Percentiles rank a stretch among this genome's conserved stretches.
Evolutionary conservation across 331 rosid genomes (phyloP).

Genomic region (Rhamnella rubrinervis): DNA sequence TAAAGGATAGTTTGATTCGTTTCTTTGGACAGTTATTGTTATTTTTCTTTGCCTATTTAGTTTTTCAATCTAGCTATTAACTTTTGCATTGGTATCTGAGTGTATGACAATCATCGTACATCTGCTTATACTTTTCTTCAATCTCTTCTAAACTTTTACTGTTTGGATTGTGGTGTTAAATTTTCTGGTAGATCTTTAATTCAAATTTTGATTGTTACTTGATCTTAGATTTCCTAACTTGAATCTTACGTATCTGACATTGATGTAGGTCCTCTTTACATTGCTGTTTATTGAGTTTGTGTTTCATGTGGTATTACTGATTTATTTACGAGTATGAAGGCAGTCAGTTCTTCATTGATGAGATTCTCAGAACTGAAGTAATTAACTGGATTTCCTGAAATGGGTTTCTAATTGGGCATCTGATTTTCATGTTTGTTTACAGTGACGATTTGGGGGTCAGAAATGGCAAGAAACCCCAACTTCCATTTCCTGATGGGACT

Average conservation of each 20-base stretch:
- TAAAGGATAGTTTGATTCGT: slow-evolving; percentile 8
- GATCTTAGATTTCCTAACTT: neutral
- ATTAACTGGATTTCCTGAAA: too few species aligned
- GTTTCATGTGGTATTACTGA: too few species aligned
- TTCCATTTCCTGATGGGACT: slow-evolving; percentile 23
- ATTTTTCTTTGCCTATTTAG: neutral
- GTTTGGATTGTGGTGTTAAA: neutral
- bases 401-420: too few species aligned
- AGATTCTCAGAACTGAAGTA: too few species aligned
- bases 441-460: neutral
- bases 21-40: neutral
- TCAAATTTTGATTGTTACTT: neutral
- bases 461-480: slow-evolving; percentile 26
- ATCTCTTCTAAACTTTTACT: neutral
- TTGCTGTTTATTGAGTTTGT: too few species aligned
- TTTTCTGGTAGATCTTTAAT: neutral
- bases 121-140: slow-evolving; percentile 1
- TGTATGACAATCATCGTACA: neutral
- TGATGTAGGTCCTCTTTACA: too few species aligned
- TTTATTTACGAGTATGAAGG: too few species aligned
- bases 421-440: too few species aligned
- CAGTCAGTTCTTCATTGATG: too few species aligned
- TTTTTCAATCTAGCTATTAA: neutral
- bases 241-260: too few species aligned
- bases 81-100: neutral